phyloP scores from a whole-genome alignment of 2,329 filamentous ascomycete genomes.

The Colletotrichum gloeosporioides region DNA sequence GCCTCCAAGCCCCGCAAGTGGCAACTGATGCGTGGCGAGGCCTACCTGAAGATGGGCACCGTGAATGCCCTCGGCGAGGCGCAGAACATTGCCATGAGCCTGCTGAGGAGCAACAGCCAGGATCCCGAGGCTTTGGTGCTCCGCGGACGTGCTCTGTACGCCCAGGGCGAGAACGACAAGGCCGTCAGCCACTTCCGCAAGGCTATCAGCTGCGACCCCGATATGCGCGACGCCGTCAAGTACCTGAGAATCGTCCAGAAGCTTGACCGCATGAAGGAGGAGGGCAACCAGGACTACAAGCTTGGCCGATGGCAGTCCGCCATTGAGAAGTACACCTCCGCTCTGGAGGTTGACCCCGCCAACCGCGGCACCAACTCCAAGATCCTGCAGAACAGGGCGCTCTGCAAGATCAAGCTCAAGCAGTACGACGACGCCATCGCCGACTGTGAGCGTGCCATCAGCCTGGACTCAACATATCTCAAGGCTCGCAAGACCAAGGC shows the following conservation, averaged over 20 bases:
- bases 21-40: conserved; percentile 91
- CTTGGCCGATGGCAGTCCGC: conserved; percentile 79
- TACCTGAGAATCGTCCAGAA: conserved; percentile 90
- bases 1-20: conserved; percentile 88
- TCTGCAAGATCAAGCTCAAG: conserved; percentile 84
- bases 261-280: conserved; percentile 90
- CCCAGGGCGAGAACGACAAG: conserved; percentile 93
- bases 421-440: conserved; percentile 80
- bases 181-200: conserved; percentile 91
- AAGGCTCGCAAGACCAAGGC: conserved; percentile 96
- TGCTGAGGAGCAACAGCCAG: conserved; percentile 85
- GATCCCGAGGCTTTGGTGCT: conserved; percentile 94
- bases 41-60: conserved; percentile 90
- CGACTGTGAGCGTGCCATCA: conserved; percentile 85
- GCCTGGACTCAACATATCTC: conserved; percentile 81
- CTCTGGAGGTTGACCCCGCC: conserved; percentile 81
- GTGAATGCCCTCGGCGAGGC: conserved; percentile 89
- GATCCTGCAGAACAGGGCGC: conserved; percentile 89
- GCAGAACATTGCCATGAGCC: conserved; percentile 87
- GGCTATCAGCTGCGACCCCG: conserved; percentile 88
- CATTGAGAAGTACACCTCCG: conserved; percentile 82
- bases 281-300: conserved; percentile 92
- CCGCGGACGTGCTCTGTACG: conserved; percentile 85
- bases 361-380: conserved; percentile 96
- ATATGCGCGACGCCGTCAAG: conserved; percentile 87